Evolutionary conservation across 306 rosid genomes (phyloP).

Genomic region (Cyamopsis tetragonoloba): DNA sequence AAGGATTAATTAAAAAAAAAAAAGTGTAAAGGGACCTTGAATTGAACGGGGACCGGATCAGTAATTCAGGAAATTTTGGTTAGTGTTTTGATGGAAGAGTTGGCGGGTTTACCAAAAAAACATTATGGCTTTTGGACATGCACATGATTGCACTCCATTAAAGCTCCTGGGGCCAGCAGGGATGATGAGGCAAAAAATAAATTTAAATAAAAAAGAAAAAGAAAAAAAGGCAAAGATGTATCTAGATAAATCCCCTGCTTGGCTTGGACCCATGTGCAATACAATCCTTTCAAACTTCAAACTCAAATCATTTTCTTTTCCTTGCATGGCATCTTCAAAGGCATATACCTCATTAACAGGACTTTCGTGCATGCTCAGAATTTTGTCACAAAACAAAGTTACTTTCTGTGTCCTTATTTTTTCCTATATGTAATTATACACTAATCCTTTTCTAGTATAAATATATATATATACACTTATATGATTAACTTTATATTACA

Average conservation of each 20-base stretch:
- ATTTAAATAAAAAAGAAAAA: too few relatives aligned
- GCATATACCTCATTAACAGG: conserved; percentile 39
- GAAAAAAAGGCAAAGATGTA: conserved; percentile 6
- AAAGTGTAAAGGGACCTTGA: background rate
- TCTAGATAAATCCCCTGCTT: background rate
- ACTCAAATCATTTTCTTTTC: background rate
- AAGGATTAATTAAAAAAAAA: background rate
- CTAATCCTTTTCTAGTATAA: background rate
- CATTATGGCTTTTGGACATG: background rate
- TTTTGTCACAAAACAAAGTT: background rate
- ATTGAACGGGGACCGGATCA: background rate
- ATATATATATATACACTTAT: too few relatives aligned
- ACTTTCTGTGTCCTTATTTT: background rate
- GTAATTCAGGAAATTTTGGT: background rate
- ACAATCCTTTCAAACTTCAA: background rate
- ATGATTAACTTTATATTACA: background rate
- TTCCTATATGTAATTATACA: background rate
- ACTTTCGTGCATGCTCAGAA: background rate
- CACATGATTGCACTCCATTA: conserved; percentile 29
- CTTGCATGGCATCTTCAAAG: conserved; percentile 42
- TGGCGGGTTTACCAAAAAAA: background rate
- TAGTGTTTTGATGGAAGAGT: background rate
- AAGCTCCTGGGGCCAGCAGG: background rate
- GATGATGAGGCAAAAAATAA: too few relatives aligned
- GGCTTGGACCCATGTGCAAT: conserved; percentile 32